A percentile compares a stretch with the other conserved stretches of the same genome.
Conservation (phyloP, 2,329 filamentous ascomycete species). For the Colletotrichum cereale region DNA sequence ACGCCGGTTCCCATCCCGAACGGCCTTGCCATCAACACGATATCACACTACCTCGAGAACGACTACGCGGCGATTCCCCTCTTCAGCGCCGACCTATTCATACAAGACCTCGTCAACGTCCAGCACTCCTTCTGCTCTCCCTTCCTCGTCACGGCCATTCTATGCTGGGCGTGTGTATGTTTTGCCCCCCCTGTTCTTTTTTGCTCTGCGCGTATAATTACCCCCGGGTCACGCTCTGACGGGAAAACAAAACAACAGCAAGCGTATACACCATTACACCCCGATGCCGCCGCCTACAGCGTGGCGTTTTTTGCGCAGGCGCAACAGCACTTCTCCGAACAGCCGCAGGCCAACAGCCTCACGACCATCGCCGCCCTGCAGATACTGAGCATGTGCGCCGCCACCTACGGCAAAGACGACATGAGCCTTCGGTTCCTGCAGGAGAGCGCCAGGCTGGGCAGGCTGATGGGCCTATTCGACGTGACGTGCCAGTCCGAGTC, state of each 20-base stretch:
- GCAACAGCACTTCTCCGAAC: conserved; percentile 1
- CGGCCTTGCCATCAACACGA: conserved; percentile 2
- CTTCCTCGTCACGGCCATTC: conserved; percentile 21
- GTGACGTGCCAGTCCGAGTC: conserved; percentile 7
- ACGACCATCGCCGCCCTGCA: conserved; percentile 14
- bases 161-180: conserved; percentile 28
- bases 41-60: conserved; percentile 28
- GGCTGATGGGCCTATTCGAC: conserved; percentile 28
- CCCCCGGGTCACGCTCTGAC: neutral
- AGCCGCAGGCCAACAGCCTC: conserved; percentile 2
- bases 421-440: neutral
- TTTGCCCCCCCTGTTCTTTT: too few species aligned
- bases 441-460: neutral
- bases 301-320: conserved; percentile 16
- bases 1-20: conserved; percentile 24
- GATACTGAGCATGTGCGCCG: conserved; percentile 17
- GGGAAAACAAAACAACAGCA: neutral
- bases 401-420: conserved; percentile 10
- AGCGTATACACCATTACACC: conserved; percentile 14
- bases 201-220: accelerated
- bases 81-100: conserved; percentile 18
- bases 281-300: neutral
- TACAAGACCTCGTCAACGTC: neutral
- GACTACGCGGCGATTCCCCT: conserved; percentile 27
- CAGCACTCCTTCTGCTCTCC: conserved; percentile 9